phyloP scores from a whole-genome alignment of 2,329 filamentous ascomycete species.

The Aspergillus sp. region DNA sequence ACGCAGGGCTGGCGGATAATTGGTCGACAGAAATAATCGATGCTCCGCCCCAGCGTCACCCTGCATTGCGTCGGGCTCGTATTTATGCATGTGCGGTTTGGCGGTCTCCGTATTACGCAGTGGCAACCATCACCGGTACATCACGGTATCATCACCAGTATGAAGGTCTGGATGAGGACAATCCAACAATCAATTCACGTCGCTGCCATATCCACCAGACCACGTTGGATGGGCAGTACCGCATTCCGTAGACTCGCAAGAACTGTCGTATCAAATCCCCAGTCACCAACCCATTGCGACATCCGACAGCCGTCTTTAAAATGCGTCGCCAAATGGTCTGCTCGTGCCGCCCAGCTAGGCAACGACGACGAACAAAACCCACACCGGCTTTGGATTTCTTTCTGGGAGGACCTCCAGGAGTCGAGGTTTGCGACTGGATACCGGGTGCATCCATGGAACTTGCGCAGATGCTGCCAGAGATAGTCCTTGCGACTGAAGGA shows the following conservation, averaged over 20 bases:
- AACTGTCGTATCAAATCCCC: constrained; percentile 45
- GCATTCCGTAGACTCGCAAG: constrained; percentile 36
- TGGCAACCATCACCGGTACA: neutral
- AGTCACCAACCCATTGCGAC: constrained; percentile 56
- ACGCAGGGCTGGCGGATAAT: neutral
- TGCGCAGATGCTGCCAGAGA: constrained; percentile 57
- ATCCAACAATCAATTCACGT: neutral
- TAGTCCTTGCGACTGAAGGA: constrained; percentile 61
- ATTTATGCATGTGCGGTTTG: neutral
- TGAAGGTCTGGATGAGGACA: neutral
- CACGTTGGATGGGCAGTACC: constrained; percentile 29
- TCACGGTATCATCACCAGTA: no score
- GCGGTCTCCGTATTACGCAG: constrained; percentile 8
- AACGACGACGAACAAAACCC: constrained; percentile 54
- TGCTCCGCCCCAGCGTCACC: constrained; percentile 5
- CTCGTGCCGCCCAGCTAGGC: constrained; percentile 51
- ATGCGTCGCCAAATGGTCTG: constrained; percentile 56
- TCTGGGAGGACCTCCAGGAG: constrained; percentile 53
- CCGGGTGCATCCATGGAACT: constrained; percentile 54
- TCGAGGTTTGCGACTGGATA: constrained; percentile 52
- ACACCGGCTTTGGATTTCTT: constrained; percentile 54
- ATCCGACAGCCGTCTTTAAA: constrained; percentile 55
- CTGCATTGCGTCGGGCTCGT: neutral
- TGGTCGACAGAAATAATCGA: constrained; percentile 15
- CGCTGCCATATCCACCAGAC: neutral